A percentile compares a stretch with the other conserved stretches of the same genome.
These are phyloP conservation scores for Balamuthia mandrillaris DNA, from an alignment of 208 protist genomes.

Conservation along the genomic window DNA sequence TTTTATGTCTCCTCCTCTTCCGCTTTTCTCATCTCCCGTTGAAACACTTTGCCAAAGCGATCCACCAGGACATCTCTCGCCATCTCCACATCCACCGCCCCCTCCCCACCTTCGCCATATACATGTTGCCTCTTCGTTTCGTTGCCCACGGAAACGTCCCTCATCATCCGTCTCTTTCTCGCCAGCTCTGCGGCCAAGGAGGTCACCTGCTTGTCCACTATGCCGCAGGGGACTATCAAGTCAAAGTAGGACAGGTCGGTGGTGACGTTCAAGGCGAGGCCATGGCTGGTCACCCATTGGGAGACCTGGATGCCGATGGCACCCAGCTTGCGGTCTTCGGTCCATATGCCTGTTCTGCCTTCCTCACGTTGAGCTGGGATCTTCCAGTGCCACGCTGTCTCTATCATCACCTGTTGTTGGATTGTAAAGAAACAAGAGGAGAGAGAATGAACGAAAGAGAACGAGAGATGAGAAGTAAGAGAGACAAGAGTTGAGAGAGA, in stretches of 20 bases:
- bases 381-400: too few relatives aligned
- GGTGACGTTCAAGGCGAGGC: neutral
- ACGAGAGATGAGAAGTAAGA: too few relatives aligned
- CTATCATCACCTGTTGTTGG: too few relatives aligned
- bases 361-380: too few relatives aligned
- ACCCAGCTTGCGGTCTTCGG: neutral
- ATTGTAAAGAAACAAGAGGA: too few relatives aligned
- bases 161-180: too few relatives aligned
- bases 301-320: constrained; percentile 27
- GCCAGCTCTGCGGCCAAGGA: neutral
- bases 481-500: too few relatives aligned
- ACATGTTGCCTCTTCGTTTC: too few relatives aligned
- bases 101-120: too few relatives aligned
- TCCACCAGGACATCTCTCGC: neutral
- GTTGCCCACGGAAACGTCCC: too few relatives aligned
- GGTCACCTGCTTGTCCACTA: constrained; percentile 16
- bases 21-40: neutral
- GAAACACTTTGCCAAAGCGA: neutral
- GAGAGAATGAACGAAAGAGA: too few relatives aligned
- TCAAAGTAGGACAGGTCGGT: neutral
- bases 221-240: neutral
- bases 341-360: constrained; percentile 9
- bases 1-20: too few relatives aligned
- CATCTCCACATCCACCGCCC: neutral
- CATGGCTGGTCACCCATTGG: constrained; percentile 7